phyloP scores from a whole-genome alignment of 2,329 filamentous ascomycete genomes.

The Sporothrix luriei region DNA sequence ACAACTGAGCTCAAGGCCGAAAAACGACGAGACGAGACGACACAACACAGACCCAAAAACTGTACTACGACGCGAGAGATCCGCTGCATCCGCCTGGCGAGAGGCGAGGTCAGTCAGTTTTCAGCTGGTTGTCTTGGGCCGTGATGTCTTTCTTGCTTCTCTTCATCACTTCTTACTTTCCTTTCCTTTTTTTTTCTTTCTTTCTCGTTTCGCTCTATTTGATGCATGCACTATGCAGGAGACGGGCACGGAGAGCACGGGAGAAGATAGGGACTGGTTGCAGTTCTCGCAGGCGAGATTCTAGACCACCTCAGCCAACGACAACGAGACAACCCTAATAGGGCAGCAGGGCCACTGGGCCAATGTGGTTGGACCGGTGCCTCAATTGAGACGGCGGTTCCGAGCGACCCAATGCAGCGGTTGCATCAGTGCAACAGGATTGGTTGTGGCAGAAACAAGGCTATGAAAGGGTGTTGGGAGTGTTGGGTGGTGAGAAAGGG shows the following conservation, averaged over 20 bases:
- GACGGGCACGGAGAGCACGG: not conserved
- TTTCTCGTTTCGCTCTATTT: not conserved
- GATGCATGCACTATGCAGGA: constrained; percentile 22
- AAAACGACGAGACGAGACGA: not conserved
- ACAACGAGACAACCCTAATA: too few species aligned
- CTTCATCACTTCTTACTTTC: too few species aligned
- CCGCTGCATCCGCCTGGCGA: not conserved
- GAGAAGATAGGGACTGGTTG: not conserved
- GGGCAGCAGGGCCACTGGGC: not conserved
- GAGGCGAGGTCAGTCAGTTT: not conserved
- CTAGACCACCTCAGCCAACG: not conserved
- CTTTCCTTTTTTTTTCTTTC: not conserved
- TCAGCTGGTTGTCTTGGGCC: not conserved
- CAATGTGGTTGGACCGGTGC: constrained; percentile 5
- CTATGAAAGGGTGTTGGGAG: not conserved
- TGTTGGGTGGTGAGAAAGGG: not conserved
- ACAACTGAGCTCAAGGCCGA: constrained; percentile 14
- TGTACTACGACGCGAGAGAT: not conserved
- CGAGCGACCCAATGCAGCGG: not conserved
- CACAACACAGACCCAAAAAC: not conserved
- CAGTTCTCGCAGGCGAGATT: not conserved
- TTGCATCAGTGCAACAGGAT: not conserved
- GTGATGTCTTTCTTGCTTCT: not conserved
- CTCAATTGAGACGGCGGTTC: not conserved
- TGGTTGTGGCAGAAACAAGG: not conserved